Base-by-base conservation (phyloP, 352 stramenopile genomes). In the Globisporangium perplexum region DNA sequence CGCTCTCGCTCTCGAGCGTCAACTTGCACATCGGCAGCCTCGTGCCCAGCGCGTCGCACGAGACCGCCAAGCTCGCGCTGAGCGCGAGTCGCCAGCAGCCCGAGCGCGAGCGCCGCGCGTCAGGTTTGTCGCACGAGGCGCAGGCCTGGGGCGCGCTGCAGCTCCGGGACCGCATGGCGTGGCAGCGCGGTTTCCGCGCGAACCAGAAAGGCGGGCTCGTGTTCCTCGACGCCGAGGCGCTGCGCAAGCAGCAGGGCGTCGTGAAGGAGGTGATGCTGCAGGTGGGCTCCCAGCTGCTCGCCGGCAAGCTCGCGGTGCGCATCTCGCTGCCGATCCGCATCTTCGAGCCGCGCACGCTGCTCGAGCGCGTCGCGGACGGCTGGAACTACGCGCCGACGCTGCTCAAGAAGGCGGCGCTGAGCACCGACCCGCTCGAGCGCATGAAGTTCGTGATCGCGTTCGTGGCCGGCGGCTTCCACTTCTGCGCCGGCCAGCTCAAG, bases 241-340 rank as follows among this genome's bases (percentile, higher is more conserved):
- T 89, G 47, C 88, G 88, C 65, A 89, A 86, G 49, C 82, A 92
- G 50, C 77, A 90, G 47, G 77, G 81, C n/a, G 78, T 90, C 23
- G 72, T 90, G 59, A 90, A 89, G 49, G 78, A 90, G 7, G 63
- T 92, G 33, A 86, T 92, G 81, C 50, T 85, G 47, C 75, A 88
- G 39, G 77, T 90, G 12, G 78, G 81, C 22, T 75, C 77, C 26
- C 77, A 89, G 47, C 51, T 92, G 10, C 58, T 92, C 15, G 76
- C 67, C 1, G 81, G 81, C 38, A 92, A 88, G 47, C 57, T 88
- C 3, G 74, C 71, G 0, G 76, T 90, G 30, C 71, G 78, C 47
- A 85, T 88, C 42, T 92, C 78, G 45, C 58, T 90, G 33, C 78
- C 79, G 26, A 87, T 92, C 43, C 77, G 72, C 31, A 85, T 90